These are phyloP conservation scores for Populus hybrid DNA, from an alignment of 441 rosid genomes.

Conservation along the genomic window DNA sequence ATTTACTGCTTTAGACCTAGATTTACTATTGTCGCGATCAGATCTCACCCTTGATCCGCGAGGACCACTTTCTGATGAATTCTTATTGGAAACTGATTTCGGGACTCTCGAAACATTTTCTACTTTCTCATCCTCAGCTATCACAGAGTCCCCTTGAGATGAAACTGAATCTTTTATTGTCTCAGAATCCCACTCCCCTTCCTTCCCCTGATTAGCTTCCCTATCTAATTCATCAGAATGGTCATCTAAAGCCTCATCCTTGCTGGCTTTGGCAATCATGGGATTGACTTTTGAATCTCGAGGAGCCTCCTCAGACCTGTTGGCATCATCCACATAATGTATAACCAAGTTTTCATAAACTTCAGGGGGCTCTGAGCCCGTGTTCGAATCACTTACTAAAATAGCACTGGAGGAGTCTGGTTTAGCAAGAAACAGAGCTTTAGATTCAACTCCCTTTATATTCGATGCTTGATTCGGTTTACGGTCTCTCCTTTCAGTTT, in stretches of 20 bases:
- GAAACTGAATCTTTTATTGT: conserved; percentile 54
- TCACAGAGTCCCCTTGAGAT: conserved; percentile 56
- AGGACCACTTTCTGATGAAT: conserved; percentile 37
- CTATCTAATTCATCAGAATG: conserved; percentile 42
- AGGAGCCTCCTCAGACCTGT: conserved; percentile 45
- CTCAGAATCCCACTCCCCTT: conserved; percentile 56
- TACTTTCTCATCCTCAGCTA: conserved; percentile 53
- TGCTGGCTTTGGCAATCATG: conserved; percentile 19
- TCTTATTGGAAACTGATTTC: conserved; percentile 31
- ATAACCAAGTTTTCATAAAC: conserved; percentile 50
- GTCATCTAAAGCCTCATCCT: conserved; percentile 35
- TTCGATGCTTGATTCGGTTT: conserved; percentile 30
- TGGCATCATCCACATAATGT: conserved; percentile 55
- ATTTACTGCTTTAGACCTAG: conserved; percentile 33
- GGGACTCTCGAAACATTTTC: conserved; percentile 33
- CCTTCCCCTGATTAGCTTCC: conserved; percentile 42
- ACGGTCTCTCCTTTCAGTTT: conserved; percentile 36
- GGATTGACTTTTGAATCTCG: conserved; percentile 28
- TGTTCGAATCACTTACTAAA: conserved; percentile 43
- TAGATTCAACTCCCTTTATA: conserved; percentile 37
- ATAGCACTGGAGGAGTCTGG: conserved; percentile 25
- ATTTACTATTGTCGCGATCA: conserved; percentile 34
- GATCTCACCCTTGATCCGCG: conserved; percentile 31
- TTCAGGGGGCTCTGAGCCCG: conserved; percentile 45
- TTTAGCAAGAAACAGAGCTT: conserved; percentile 28